phyloP scores from a whole-genome alignment of 352 stramenopile species.

The Pythium apleroticum region DNA sequence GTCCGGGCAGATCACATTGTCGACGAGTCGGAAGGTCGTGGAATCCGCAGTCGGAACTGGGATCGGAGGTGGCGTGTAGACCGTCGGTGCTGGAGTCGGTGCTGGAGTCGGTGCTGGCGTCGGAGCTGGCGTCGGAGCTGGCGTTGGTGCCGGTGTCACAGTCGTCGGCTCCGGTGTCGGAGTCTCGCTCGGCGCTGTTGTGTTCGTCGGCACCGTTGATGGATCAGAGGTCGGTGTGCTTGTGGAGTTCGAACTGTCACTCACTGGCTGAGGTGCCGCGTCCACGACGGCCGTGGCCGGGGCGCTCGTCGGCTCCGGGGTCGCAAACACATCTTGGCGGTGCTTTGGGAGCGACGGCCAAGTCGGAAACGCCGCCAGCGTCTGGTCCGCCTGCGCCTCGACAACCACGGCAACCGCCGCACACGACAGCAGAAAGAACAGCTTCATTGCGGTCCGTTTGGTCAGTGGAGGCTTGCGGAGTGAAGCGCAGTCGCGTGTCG shows the following conservation, averaged over 20 bases:
- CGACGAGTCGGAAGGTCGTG: slow-evolving; percentile 1
- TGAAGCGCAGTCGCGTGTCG: not conserved
- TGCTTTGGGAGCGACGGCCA: not conserved
- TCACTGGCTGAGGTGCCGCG: not conserved
- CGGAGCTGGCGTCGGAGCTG: not conserved
- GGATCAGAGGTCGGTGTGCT: not conserved
- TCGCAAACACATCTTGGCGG: not conserved
- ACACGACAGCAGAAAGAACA: not conserved
- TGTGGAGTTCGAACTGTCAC: not conserved
- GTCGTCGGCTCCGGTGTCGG: not conserved
- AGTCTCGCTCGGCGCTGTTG: not conserved
- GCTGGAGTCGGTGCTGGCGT: not conserved
- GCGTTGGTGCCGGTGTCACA: not conserved
- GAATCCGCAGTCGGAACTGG: slow-evolving; percentile 7
- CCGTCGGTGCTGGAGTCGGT: slow-evolving; percentile 15
- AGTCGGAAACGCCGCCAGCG: not conserved
- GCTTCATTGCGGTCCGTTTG: not conserved
- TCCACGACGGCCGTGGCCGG: not conserved
- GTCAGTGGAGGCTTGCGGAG: not conserved
- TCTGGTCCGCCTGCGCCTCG: not conserved
- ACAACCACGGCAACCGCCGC: not conserved
- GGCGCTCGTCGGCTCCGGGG: not conserved
- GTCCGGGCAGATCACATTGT: slow-evolving; percentile 1
- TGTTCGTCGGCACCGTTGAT: not conserved
- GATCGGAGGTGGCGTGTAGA: slow-evolving; percentile 14